Evolutionary conservation across 2,329 filamentous ascomycete genomes (phyloP), one percentile per base, ranked within the genome.

Genomic region (Zymoseptoria pseudotritici): DNA sequence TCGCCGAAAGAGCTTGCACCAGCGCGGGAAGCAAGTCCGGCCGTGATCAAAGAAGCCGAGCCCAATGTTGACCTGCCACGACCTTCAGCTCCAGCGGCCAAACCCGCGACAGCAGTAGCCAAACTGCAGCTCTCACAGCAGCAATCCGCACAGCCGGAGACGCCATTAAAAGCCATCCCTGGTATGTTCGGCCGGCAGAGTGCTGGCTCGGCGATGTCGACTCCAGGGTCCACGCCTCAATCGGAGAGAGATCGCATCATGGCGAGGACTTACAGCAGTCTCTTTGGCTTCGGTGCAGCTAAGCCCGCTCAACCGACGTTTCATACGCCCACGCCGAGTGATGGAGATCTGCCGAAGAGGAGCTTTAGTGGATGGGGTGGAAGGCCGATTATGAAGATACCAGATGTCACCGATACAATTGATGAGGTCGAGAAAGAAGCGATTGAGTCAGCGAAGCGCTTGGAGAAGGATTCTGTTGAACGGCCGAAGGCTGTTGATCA

Each of bases 241-340:
- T 71, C 67, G 7, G 62, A 70, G 58, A 62, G 62, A n/a, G 68
- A 72, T 11, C 55, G 63, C 3, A 63, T 70, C 51, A 71, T 71
- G 70, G 63, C 59, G 29, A 61, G 61, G 59, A 72, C 70, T 0
- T 70, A 67, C 36, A 63, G 62, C 42, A 72, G 70, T 54, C 58
- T 72, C 13, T 72, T 72, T 49, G 70, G 70, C 13, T 68, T 71
- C 51, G 62, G 56, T 42, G 62, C 60, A 8, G 68, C 68, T n/a
- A 69, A 67, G 13, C 65, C 65, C 7, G 64, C 66, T 11, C 63
- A 65, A 51, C 60, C 24, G n/a, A 5, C 22, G 17, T 24, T 53
- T 3, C 56, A 63, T 50, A 59, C 61, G 9, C 53, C 58, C 5
- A 62, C 58, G 21, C 56, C 58, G 6, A 58, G 58, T 29, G 59